Evolutionary conservation across 163 green algal species (phyloP), one percentile per base, ranked within the genome.

Genomic region (Prototheca wickerhamii): DNA sequence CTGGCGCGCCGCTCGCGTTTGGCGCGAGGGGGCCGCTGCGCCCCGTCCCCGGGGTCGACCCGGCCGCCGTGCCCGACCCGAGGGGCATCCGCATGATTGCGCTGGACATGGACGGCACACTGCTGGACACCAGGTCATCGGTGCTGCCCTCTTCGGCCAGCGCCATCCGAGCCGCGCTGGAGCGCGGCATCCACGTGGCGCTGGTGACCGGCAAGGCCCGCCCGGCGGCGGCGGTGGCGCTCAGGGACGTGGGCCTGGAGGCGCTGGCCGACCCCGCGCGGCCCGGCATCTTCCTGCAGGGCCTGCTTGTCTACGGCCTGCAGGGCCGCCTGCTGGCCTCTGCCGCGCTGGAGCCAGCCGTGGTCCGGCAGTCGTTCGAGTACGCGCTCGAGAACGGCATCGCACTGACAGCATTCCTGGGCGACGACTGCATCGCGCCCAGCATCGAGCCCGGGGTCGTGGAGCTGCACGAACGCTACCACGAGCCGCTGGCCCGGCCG

Each of bases 71-170:
- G 43, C 55, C 33, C 21, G 52, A n/a, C 7, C 49, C 23, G 12
- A 20, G 1, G 23, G 63, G 73, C 7, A 43, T 89, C 18, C 53
- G 69, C 52, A 61, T 95, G 35, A 69, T 98, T 3, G 83, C 87
- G 0, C 71, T 96, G 21, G 92, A 98, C 77, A 93, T 98, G 83
- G 92, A 98, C 51, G 92, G 93, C 53, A 99, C 93, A 0, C 77
- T 98, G 40, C 82, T 99, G 5, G 82, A 97, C 76, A 83, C 70
- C 64, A 58, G 63, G 37, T 87, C 73, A 64, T 68, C 74, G 18
- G 82, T 96, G 33, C 70, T 72, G 57, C 64, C 76, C n/a, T 78
- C 68, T 8, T 85, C 78, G 7, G 83, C 81, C 0, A 60, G 77
- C 0, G 88, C 86, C n/a, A 68, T 87, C 49, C 72, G 65, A 26